Evolutionary conservation across 495 filamentous ascomycete species (phyloP), one percentile per base, ranked within the genome.

Genomic region (Lindgomyces ingoldianus): DNA sequence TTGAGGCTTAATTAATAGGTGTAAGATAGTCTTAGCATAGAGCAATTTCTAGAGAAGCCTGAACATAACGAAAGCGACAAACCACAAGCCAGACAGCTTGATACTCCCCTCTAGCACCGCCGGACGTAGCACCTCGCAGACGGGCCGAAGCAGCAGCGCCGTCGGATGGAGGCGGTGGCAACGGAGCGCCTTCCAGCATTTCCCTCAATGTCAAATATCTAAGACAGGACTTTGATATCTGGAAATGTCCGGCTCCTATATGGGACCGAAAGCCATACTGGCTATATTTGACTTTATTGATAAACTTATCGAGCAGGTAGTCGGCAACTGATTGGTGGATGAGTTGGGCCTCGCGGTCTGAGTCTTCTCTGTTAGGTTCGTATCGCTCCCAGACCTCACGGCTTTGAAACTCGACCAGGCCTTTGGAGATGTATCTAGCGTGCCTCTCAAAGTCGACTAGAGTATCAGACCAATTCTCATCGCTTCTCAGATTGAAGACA

Each of bases 271-370:
- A 19, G n/a, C 14, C 39, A 19, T 21, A 6, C 22, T 36, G n/a
- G 21, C 27, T 12, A 25, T 16, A n/a, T n/a, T 25, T 25, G n/a
- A 16, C 53, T 29, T 36, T 26, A 10, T 42, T 57, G 53, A 57
- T 10, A 57, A 57, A 57, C 24, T 21, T 11, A n/a, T 36, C 53
- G 41, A 57, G 53, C n/a, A 57, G 30, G 44, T 42, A 57, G 30
- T 57, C 53, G 14, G 53, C 53, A 42, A 57, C 53, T 57, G 53
- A 57, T 42, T 57, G 53, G 24, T 57, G 53, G 53, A 57, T 57
- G 30, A 57, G 24, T 21, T 57, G 53, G 10, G 53, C 53, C 30
- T 57, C 53, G 8, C 39, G 53, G 30, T 57, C 53, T 21, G 53
- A 42, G 14, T 57, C 53, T 42, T 57, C 53, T 57, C 30, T 36